These are phyloP conservation scores for Globisporangium viniferum DNA, from an alignment of 352 stramenopile genomes.

Conservation along the genomic window DNA sequence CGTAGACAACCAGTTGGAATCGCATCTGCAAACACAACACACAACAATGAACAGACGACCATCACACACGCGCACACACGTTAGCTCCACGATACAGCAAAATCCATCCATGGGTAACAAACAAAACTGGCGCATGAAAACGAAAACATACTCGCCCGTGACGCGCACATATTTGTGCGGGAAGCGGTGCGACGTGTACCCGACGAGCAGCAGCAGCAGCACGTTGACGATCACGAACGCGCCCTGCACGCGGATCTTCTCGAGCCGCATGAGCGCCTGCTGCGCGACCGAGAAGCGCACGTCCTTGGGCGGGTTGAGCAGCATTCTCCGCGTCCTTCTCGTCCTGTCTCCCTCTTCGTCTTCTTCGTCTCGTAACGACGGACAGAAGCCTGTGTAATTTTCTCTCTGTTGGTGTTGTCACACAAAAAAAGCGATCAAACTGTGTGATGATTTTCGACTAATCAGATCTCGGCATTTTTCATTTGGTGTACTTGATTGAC, in stretches of 20 bases:
- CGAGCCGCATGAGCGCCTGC: slow-evolving; percentile 38
- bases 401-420: too few relatives aligned
- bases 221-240: slow-evolving; percentile 46
- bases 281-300: slow-evolving; percentile 31
- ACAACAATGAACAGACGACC: not conserved
- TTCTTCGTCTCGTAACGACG: not conserved
- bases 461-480: not conserved
- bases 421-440: not conserved
- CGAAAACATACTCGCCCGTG: slow-evolving; percentile 51
- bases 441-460: slow-evolving; percentile 1
- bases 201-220: slow-evolving; percentile 52
- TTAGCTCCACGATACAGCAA: not conserved
- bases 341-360: not conserved
- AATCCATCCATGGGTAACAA: not conserved
- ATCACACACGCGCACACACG: slow-evolving; percentile 4
- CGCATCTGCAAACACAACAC: slow-evolving; percentile 35
- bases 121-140: not conserved
- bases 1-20: slow-evolving; percentile 62
- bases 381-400: not conserved
- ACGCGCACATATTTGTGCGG: slow-evolving; percentile 72
- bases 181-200: slow-evolving; percentile 51
- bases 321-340: not conserved
- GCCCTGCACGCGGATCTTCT: slow-evolving; percentile 42
- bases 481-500: not conserved
- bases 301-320: slow-evolving; percentile 15